Conservation (phyloP, 2,329 filamentous ascomycete genomes). For the Pezicula carpinea region DNA sequence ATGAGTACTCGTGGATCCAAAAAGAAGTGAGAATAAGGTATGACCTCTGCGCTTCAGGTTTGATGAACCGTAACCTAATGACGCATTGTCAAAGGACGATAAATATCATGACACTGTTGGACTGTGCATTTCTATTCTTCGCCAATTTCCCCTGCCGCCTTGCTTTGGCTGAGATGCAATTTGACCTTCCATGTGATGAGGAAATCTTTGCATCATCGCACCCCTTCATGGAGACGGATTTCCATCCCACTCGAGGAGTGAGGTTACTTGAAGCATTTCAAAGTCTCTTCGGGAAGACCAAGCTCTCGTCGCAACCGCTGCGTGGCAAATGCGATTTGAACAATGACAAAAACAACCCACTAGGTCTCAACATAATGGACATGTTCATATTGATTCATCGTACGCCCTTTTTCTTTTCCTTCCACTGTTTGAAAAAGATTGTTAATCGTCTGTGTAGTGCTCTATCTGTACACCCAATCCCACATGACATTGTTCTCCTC, state of each 20-base stretch:
- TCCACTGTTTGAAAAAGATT: not conserved
- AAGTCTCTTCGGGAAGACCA: constrained; percentile 27
- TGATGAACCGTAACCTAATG: not conserved
- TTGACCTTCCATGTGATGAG: constrained; percentile 38
- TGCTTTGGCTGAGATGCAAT: constrained; percentile 34
- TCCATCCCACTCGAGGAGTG: constrained; percentile 31
- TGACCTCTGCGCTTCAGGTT: not conserved
- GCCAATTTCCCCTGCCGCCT: constrained; percentile 39
- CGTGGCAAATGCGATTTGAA: not conserved
- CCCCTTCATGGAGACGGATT: constrained; percentile 36
- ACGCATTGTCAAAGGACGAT: constrained; percentile 28
- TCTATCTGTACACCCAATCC: constrained; percentile 17
- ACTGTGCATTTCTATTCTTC: constrained; percentile 40
- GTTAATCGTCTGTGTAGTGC: constrained; percentile 10
- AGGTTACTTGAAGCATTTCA: constrained; percentile 35
- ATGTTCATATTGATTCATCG: constrained; percentile 21
- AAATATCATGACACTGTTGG: constrained; percentile 34
- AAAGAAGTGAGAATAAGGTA: constrained; percentile 39
- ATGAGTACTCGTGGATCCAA: constrained; percentile 37
- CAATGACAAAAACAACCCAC: constrained; percentile 10
- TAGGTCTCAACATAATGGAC: constrained; percentile 16
- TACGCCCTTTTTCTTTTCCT: constrained; percentile 3
- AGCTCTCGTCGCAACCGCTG: not conserved
- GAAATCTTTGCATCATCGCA: constrained; percentile 34
- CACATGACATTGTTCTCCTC: constrained; percentile 16